Conservation (phyloP, 805 yeast species). For the Kazachstania taianensis region DNA sequence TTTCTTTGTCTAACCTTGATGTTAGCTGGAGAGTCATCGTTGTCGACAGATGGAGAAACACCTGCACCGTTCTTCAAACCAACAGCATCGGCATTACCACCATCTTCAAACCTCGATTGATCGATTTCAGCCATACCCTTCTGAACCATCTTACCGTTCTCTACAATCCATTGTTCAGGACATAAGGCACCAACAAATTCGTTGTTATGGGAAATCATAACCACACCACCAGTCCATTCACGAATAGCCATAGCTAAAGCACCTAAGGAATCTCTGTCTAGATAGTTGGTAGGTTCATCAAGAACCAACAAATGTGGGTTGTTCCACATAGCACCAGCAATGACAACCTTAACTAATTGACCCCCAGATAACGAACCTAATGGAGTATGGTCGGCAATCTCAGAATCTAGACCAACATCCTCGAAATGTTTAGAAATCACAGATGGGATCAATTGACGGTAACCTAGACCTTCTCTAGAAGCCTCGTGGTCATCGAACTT, state of each 20-base stretch:
- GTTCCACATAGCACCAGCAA: constrained; percentile 99
- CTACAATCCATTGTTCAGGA: constrained; percentile 98
- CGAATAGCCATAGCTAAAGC: constrained; percentile 96
- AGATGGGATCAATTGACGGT: constrained; percentile 84
- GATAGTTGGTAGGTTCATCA: constrained; percentile 97
- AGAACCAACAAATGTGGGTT: constrained; percentile 92
- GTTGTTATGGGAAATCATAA: constrained; percentile 94
- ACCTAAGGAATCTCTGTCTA: constrained; percentile 96
- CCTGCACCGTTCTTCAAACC: constrained; percentile 40
- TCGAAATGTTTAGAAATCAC: constrained; percentile 95
- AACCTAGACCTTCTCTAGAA: constrained; percentile 97
- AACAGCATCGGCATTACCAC: constrained; percentile 43
- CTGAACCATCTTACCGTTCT: constrained; percentile 79
- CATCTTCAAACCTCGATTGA: constrained; percentile 72
- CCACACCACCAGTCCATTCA: constrained; percentile 98
- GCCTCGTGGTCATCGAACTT: constrained; percentile 99
- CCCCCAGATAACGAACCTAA: constrained; percentile 96
- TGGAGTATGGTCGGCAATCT: constrained; percentile 96
- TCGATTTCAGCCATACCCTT: constrained; percentile 74
- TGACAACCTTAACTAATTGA: constrained; percentile 94
- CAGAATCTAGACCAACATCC: constrained; percentile 95
- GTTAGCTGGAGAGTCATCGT: constrained; percentile 90
- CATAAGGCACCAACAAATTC: constrained; percentile 96
- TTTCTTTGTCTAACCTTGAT: constrained; percentile 86
- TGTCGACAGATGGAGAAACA: constrained; percentile 37